These are phyloP conservation scores for Colletotrichum eremochloae DNA, from an alignment of 2,329 filamentous ascomycete genomes.

Conservation along the genomic window DNA sequence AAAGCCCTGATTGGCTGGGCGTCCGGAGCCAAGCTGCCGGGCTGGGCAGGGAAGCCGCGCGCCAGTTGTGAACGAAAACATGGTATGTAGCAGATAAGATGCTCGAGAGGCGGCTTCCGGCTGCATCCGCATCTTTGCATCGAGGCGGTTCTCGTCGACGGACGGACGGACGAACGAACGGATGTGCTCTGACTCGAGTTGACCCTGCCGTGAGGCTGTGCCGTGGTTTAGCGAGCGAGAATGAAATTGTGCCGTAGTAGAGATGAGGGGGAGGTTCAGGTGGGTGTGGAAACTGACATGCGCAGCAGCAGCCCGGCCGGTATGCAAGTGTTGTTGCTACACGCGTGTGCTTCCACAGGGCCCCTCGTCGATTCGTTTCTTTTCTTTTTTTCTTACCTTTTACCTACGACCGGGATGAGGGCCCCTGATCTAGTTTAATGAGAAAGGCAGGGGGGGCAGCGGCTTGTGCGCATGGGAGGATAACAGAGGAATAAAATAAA, in stretches of 20 bases:
- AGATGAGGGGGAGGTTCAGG: conserved; percentile 5
- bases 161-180: conserved; percentile 13
- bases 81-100: background rate
- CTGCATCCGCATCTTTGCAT: conserved; percentile 15
- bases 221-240: conserved; percentile 38
- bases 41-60: conserved; percentile 5
- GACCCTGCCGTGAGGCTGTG: conserved; percentile 38
- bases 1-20: background rate
- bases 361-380: background rate
- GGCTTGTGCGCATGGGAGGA: conserved; percentile 32
- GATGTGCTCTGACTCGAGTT: conserved; percentile 34
- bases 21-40: background rate
- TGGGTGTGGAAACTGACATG: conserved; percentile 30
- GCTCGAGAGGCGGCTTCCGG: conserved; percentile 1
- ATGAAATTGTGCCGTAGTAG: conserved; percentile 38
- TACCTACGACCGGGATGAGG: conserved; percentile 31
- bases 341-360: conserved; percentile 14
- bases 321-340: conserved; percentile 13
- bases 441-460: conserved; percentile 9
- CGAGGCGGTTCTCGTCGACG: conserved; percentile 22
- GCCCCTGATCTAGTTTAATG: conserved; percentile 38
- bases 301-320: conserved; percentile 29
- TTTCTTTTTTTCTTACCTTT: background rate
- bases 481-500: conserved; percentile 12
- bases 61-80: background rate